Base-by-base conservation (phyloP, 768 basidiomycete species). In the Suillus subaureus region DNA sequence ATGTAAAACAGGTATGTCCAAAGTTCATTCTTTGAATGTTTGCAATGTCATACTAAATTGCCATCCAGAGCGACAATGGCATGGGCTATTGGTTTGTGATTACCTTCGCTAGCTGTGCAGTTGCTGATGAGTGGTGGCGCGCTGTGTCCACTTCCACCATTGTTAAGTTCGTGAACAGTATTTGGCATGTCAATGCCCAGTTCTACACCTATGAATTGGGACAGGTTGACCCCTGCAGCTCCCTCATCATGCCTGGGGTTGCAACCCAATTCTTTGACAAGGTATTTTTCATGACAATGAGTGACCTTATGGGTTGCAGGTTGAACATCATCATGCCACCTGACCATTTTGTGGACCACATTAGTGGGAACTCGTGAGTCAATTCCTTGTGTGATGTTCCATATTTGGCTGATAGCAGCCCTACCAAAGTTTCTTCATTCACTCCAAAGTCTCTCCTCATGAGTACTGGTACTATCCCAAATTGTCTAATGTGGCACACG, bases 101-200 rank as follows among this genome's bases (percentile, higher is more conserved):
- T 58, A 67, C 66, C 23, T 76, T 76, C 43, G 64, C 64, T 8
- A 65, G 65, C 16, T 63, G 70, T 33, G 69, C 66, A 21, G 66
- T 70, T 11, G 74, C 75, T 31, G 74, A 75, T 61, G 68, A 71
- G 18, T 76, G 74, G 73, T 76, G 68, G 71, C 64, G 73, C 16
- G 52, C 66, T 23, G 61, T 76, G 33, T 68, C 47, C 47, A 49
- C 70, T 49, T 23, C 47, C 47, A 6, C 12, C 12, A n/a, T n/a
- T n/a, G n/a, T n/a, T n/a, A 49, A 49, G 47, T 49, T 23, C n/a
- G 5, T 23, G 2, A 6, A 49, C 2, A 49, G 47, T 49, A 6
- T 49, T 23, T 12, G 13, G 47, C 47, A 23, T 49, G 6, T 49
- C 23, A 49, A n/a, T 4, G n/a, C 47, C 47, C 47, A 49, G 47